phyloP scores from a whole-genome alignment of 148 eudicot species.

The Arbutus unedo region DNA sequence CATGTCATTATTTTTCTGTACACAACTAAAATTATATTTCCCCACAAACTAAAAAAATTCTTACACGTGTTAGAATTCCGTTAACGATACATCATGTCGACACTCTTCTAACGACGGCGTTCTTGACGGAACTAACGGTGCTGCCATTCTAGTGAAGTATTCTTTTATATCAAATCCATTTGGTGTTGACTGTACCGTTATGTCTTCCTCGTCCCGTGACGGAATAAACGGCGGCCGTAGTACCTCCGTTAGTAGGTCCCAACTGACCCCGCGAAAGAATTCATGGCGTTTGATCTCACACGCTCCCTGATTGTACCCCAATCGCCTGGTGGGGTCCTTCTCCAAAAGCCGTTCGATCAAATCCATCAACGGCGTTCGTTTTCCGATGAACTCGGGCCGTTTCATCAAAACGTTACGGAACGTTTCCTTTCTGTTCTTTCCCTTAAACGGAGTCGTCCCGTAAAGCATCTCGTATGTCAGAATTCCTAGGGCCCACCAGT shows the following conservation, averaged over 20 bases:
- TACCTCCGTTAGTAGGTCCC: constrained; percentile 71
- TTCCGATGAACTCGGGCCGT: constrained; percentile 47
- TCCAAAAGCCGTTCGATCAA: constrained; percentile 60
- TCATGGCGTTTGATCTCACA: constrained; percentile 61
- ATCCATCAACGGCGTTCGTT: constrained; percentile 47
- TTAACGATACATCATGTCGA: constrained; percentile 28
- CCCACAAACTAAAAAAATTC: not conserved
- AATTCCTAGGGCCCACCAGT: constrained; percentile 90
- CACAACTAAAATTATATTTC: constrained; percentile 8
- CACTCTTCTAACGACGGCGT: constrained; percentile 31
- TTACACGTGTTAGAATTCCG: constrained; percentile 45
- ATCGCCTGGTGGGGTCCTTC: constrained; percentile 61
- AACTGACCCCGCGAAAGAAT: constrained; percentile 65
- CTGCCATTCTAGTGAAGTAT: constrained; percentile 41
- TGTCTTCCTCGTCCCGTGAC: constrained; percentile 19
- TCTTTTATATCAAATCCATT: constrained; percentile 45
- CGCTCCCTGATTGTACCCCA: constrained; percentile 65
- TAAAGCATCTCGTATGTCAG: constrained; percentile 79
- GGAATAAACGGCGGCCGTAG: constrained; percentile 79
- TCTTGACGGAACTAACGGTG: constrained; percentile 27
- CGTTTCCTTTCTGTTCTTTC: constrained; percentile 68
- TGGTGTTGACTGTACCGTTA: constrained; percentile 9
- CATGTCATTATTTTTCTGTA: constrained; percentile 28
- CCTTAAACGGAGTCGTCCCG: constrained; percentile 80
- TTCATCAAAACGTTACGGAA: constrained; percentile 46